phyloP scores from a whole-genome alignment of 192 early-diverging fungal species.

The Backusella morwellensis region DNA sequence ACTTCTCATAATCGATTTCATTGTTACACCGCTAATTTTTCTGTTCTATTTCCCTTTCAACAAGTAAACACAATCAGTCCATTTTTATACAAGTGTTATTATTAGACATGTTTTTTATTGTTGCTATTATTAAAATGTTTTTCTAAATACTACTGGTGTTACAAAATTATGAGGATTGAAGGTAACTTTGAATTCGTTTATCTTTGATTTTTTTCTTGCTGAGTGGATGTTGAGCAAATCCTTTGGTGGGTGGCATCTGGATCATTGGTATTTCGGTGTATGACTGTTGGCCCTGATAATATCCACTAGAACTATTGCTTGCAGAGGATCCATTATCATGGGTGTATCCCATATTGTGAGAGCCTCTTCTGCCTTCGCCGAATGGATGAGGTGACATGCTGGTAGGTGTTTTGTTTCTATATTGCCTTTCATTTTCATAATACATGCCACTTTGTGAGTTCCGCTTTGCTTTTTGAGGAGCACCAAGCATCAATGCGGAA shows the following conservation, averaged over 20 bases:
- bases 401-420: constrained; percentile 1
- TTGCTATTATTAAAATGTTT: constrained; percentile 2
- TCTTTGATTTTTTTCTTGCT: constrained; percentile 7
- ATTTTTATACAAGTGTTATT: constrained; percentile 11
- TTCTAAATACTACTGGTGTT: not conserved
- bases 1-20: no score
- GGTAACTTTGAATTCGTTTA: constrained; percentile 9
- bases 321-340: not conserved
- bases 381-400: constrained; percentile 10
- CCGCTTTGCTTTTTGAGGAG: not conserved
- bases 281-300: not conserved
- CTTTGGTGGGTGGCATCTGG: not conserved
- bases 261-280: not conserved
- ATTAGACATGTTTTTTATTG: constrained; percentile 3
- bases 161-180: not conserved
- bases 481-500: not conserved
- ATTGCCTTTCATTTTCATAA: not conserved
- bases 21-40: not conserved
- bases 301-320: not conserved
- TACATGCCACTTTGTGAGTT: not conserved
- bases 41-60: no score
- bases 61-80: not conserved
- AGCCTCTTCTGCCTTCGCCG: not conserved
- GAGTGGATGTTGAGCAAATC: not conserved
- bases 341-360: not conserved